phyloP scores from a whole-genome alignment of 2,329 filamentous ascomycete species.

The Ophiostoma sp. region DNA sequence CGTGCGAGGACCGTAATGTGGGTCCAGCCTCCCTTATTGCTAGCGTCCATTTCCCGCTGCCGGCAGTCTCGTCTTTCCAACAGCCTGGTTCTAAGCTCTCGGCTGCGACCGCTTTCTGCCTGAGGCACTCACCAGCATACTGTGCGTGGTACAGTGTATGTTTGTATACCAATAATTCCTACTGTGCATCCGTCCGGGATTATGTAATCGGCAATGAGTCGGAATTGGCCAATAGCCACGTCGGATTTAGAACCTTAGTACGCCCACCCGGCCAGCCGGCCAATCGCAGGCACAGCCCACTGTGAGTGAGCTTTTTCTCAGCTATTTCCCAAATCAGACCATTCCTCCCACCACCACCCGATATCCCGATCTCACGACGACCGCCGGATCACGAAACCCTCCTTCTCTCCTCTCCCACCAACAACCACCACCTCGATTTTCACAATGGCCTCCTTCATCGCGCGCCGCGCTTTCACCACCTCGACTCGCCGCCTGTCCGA shows the following conservation, averaged over 20 bases:
- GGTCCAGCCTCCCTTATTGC: background rate
- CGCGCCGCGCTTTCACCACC: slow-evolving; percentile 53
- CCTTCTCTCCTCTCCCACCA: slow-evolving; percentile 3
- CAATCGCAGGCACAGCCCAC: slow-evolving; percentile 10
- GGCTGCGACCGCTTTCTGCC: slow-evolving; percentile 14
- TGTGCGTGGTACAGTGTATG: background rate
- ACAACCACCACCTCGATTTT: slow-evolving; percentile 1
- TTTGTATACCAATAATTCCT: background rate
- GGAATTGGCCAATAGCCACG: slow-evolving; percentile 23
- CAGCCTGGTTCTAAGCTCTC: background rate
- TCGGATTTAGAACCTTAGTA: slow-evolving; percentile 22
- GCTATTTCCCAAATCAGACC: slow-evolving; percentile 24
- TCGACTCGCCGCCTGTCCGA: slow-evolving; percentile 33
- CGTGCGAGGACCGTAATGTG: background rate
- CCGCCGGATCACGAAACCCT: slow-evolving; percentile 2
- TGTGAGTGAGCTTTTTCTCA: slow-evolving; percentile 23
- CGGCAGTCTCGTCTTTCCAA: slow-evolving; percentile 11
- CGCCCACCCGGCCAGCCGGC: slow-evolving; percentile 20
- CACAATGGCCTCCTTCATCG: slow-evolving; percentile 51
- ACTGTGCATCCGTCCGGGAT: background rate
- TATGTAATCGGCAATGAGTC: slow-evolving; percentile 20
- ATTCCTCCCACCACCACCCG: slow-evolving; percentile 10
- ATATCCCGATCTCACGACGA: slow-evolving; percentile 10
- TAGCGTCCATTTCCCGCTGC: slow-evolving; percentile 7
- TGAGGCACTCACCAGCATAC: slow-evolving; percentile 13